Base-by-base conservation (phyloP, 1,139 yeast species). In the Taphrina wiesneri region DNA sequence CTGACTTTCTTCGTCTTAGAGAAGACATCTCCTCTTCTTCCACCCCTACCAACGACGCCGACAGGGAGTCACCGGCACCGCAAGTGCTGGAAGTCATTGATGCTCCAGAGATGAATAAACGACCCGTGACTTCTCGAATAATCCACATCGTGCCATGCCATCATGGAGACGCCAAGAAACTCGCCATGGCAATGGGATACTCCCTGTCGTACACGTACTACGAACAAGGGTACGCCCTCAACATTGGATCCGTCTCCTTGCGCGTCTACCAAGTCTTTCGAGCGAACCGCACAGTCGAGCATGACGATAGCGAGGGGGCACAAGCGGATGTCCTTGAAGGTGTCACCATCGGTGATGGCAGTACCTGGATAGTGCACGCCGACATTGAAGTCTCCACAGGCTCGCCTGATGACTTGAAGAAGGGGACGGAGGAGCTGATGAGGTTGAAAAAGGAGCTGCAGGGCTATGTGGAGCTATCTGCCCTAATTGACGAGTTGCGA, bases 81-180 rank as follows among this genome's bases (percentile, higher is more conserved):
- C 30, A 45, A 17, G 59, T 54, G 19, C n/a, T 60, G 25, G 64
- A 60, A 19, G 56, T 60, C 51, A 39, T 51, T n/a, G 64, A 60
- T n/a, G 46, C 64, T 11, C 64, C 64, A 9, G 64, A 60, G 28
- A 51, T 60, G 43, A 53, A 49, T 23, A 49, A 60, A 46, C 39
- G 57, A 2, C 64, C 56, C 13, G 57, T 49, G 13, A 60, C 64
- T 15, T 52, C 56, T 11, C 39, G 64, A 5, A 60, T 43, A 39
- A 23, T 51, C 7, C 64, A 60, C 21, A 30, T 13, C 15, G 56
- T 52, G 28, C 64, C 64, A 4, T 52, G 56, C n/a, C 52, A 28
- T 19, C 28, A 41, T 6, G 49, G 49, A 1, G 57, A 41, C 51
- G 36, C 56, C 19, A 9, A 11, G 19, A 49, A 39, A n/a, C 51